Conservation (phyloP, 1,284 basidiomycete genomes). For the Ustilago vetiveriae region DNA sequence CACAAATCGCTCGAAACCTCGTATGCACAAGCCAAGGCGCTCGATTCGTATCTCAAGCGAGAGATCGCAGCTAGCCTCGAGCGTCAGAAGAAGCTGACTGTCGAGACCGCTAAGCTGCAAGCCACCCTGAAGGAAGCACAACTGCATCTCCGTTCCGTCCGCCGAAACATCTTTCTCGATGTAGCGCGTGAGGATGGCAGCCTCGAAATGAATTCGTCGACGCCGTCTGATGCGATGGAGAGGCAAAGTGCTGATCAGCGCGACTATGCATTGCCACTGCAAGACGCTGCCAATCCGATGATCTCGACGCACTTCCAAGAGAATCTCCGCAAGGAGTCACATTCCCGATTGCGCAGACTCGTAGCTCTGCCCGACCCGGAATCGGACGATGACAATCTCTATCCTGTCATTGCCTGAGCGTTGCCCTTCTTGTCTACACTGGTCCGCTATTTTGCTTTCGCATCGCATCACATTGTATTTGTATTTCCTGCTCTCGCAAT, state of each 20-base stretch:
- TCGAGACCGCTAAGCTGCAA: constrained; percentile 23
- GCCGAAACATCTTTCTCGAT: constrained; percentile 21
- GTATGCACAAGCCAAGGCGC: constrained; percentile 48
- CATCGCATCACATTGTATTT: too few species aligned
- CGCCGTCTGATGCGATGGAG: too few species aligned
- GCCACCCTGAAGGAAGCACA: constrained; percentile 12
- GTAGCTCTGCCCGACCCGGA: constrained; percentile 33
- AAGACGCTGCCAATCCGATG: constrained; percentile 35
- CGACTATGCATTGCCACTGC: constrained; percentile 12
- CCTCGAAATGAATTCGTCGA: too few species aligned
- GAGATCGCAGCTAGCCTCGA: constrained; percentile 44
- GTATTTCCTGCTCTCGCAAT: too few species aligned
- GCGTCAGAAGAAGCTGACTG: constrained; percentile 35
- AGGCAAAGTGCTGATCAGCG: neutral
- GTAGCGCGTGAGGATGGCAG: constrained; percentile 16
- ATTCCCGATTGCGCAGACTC: constrained; percentile 24
- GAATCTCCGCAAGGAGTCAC: constrained; percentile 38
- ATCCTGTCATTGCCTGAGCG: constrained; percentile 33
- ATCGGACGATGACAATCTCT: constrained; percentile 45
- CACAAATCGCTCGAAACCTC: constrained; percentile 53
- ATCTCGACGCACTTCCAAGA: constrained; percentile 35
- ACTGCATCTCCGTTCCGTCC: constrained; percentile 16
- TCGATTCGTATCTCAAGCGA: constrained; percentile 36
- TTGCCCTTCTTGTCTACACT: neutral
- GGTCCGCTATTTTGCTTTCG: neutral